Percentiles rank a stretch among this genome's conserved stretches.
Evolutionary conservation across 2,329 filamentous ascomycete genomes (phyloP).

Genomic region (Blumeria graminis): DNA sequence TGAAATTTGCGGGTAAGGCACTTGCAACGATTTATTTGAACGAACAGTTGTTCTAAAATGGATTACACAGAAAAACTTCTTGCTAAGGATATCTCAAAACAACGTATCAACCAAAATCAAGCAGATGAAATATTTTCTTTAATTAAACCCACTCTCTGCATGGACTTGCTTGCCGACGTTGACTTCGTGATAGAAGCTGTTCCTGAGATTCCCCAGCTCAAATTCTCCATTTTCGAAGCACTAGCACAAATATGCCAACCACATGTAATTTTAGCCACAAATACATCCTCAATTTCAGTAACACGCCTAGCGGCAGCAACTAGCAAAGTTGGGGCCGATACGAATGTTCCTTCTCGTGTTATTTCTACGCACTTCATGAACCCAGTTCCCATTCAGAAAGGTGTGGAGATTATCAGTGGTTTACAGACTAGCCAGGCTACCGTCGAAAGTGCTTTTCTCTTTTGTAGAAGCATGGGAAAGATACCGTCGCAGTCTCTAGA

Average conservation of each 20-base stretch:
- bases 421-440: slow-evolving; percentile 74
- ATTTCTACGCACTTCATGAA: slow-evolving; percentile 99
- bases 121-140: slow-evolving; percentile 49
- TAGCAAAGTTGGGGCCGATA: slow-evolving; percentile 51
- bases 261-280: slow-evolving; percentile 82
- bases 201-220: slow-evolving; percentile 72
- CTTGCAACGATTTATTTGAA: not conserved
- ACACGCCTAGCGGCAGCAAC: slow-evolving; percentile 85
- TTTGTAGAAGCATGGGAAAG: slow-evolving; percentile 86
- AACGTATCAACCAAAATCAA: slow-evolving; percentile 59
- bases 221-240: slow-evolving; percentile 64
- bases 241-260: slow-evolving; percentile 60
- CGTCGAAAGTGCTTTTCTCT: slow-evolving; percentile 56
- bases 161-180: slow-evolving; percentile 56
- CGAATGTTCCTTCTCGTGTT: slow-evolving; percentile 63
- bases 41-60: not conserved
- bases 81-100: slow-evolving; percentile 75
- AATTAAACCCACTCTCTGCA: slow-evolving; percentile 42
- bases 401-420: slow-evolving; percentile 89
- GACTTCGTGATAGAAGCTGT: slow-evolving; percentile 98
- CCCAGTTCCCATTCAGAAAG: slow-evolving; percentile 87
- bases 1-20: slow-evolving; percentile 58
- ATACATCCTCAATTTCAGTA: slow-evolving; percentile 96
- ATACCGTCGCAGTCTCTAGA: slow-evolving; percentile 70
- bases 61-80: slow-evolving; percentile 54